Percentiles rank a stretch among this genome's conserved stretches.
These are phyloP conservation scores for Trichopus zeylanicus DNA, from an alignment of 116 monocot species.

Conservation along the genomic window DNA sequence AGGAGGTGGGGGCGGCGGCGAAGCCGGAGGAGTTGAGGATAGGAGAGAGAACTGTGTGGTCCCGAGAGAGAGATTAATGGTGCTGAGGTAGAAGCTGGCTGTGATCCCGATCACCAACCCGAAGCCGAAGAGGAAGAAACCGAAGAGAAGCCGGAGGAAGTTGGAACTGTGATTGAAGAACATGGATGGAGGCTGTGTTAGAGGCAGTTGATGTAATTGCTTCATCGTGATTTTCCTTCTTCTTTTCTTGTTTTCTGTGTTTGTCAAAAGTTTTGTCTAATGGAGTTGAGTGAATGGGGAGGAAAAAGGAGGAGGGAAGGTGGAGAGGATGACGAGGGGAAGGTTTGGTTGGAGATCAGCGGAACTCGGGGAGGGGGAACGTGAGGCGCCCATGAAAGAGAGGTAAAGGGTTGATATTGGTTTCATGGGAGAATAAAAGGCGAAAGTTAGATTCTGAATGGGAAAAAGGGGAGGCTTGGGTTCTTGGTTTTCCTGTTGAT, in stretches of 20 bases:
- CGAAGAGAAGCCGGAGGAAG: neutral
- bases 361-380: neutral
- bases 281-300: neutral
- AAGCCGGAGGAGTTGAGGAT: neutral
- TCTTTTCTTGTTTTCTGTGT: neutral
- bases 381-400: neutral
- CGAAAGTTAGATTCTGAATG: neutral
- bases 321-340: neutral
- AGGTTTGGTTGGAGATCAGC: neutral
- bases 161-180: neutral
- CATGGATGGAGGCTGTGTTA: neutral
- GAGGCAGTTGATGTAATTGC: neutral
- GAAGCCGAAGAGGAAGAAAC: constrained; percentile 2
- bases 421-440: neutral
- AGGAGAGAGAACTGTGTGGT: neutral
- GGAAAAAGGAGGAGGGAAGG: neutral
- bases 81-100: neutral
- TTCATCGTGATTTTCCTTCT: no score
- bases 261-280: constrained; percentile 2
- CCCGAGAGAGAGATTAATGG: neutral
- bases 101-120: neutral
- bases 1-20: neutral
- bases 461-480: neutral
- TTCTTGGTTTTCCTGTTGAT: neutral
- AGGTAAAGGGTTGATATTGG: neutral